Evolutionary conservation across 164 flowering plant species (phyloP).

Genomic region (Berberis thunbergii): DNA sequence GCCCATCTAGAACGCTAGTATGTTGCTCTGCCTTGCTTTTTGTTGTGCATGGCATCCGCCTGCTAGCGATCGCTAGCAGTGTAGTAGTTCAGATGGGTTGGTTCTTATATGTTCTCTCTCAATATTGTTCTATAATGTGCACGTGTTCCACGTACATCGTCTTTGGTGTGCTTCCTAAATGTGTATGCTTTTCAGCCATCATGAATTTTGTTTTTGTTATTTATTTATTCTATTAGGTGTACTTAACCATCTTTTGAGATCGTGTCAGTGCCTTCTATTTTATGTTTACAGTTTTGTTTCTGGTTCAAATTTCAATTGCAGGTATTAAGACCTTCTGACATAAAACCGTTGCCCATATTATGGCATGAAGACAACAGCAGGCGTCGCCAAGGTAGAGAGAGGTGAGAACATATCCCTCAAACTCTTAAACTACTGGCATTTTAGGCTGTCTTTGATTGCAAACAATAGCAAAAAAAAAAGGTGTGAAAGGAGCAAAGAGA

Average conservation of each 20-base stretch:
- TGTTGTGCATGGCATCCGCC: no score
- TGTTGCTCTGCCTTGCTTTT: no score
- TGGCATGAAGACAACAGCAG: slow-evolving; percentile 94
- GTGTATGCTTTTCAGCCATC: background rate
- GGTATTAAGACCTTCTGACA: slow-evolving; percentile 50
- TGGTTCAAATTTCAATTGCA: slow-evolving; percentile 18
- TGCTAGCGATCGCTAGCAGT: no score
- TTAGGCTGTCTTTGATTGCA: background rate
- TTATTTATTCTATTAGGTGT: background rate
- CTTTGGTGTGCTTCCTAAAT: no score
- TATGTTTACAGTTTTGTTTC: no score
- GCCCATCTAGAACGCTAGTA: no score
- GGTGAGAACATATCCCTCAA: slow-evolving; percentile 30
- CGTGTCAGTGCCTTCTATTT: no score
- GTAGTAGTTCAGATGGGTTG: no score
- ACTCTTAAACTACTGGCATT: background rate
- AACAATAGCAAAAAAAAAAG: no score
- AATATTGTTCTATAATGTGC: no score
- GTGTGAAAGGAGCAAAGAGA: no score
- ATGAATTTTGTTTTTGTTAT: background rate
- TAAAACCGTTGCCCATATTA: slow-evolving; percentile 73
- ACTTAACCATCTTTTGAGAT: no score
- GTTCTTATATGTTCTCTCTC: background rate
- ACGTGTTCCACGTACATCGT: background rate
- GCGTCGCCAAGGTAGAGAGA: slow-evolving; percentile 54